Conservation (phyloP, 768 basidiomycete species). For the Stropharia rugosoannulata region DNA sequence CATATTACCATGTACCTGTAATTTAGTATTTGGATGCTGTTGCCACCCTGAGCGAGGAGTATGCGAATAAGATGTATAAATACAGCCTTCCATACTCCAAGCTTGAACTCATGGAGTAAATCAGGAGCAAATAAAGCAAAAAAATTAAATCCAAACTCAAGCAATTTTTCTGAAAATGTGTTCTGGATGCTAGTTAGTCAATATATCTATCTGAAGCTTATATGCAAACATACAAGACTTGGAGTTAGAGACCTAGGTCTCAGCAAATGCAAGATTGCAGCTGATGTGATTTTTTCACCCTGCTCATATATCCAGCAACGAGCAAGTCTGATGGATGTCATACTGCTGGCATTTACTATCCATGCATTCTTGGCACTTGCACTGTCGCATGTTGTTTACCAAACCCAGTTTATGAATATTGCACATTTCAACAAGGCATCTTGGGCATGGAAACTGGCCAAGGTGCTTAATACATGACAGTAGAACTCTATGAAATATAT, state of each 20-base stretch:
- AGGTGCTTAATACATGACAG: constrained; percentile 31
- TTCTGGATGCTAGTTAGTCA: constrained; percentile 19
- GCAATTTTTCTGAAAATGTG: constrained; percentile 26
- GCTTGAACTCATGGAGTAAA: constrained; percentile 39
- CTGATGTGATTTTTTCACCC: constrained; percentile 1
- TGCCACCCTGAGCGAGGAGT: constrained; percentile 19
- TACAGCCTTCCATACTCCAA: constrained; percentile 36
- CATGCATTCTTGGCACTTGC: background rate
- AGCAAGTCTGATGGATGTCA: constrained; percentile 3
- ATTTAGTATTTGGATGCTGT: constrained; percentile 14
- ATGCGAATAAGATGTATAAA: constrained; percentile 35
- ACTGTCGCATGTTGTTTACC: constrained; percentile 13
- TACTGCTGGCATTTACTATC: constrained; percentile 5
- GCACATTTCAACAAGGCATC: constrained; percentile 29
- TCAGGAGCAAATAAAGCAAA: constrained; percentile 31
- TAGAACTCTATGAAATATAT: constrained; percentile 21
- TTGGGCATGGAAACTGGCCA: constrained; percentile 35
- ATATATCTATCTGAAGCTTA: no score
- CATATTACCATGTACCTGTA: background rate
- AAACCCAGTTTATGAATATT: constrained; percentile 25
- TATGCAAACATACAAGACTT: constrained; percentile 3
- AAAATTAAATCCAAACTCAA: constrained; percentile 21
- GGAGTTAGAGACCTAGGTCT: constrained; percentile 6
- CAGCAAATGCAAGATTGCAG: constrained; percentile 1
- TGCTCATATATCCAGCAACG: constrained; percentile 6